These are phyloP conservation scores for Wallacemonas sp. DNA, from an alignment of 208 protist genomes.

Conservation along the genomic window DNA sequence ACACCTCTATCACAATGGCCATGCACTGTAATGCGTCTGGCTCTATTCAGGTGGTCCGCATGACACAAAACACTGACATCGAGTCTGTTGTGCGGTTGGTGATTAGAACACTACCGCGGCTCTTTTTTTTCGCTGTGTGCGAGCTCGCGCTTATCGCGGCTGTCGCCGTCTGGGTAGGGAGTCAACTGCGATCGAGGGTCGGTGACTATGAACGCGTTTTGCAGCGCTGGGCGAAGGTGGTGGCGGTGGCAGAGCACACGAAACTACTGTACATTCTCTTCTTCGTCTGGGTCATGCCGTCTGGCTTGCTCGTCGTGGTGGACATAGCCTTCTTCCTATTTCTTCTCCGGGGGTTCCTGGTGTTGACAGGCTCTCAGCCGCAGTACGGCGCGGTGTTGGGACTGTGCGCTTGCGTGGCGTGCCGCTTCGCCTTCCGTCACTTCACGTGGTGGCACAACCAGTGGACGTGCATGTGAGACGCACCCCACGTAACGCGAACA, in stretches of 20 bases:
- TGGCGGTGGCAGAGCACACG: constrained; percentile 46
- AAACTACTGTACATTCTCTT: constrained; percentile 75
- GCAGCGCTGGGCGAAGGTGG: constrained; percentile 48
- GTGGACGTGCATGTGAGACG: constrained; percentile 1
- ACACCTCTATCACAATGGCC: background rate
- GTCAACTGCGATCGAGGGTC: constrained; percentile 18
- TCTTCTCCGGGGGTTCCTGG: constrained; percentile 51
- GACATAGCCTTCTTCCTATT: constrained; percentile 73
- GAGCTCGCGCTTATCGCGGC: constrained; percentile 60
- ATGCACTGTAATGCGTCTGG: constrained; percentile 5
- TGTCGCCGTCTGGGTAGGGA: constrained; percentile 53
- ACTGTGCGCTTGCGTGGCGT: constrained; percentile 25
- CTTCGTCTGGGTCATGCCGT: constrained; percentile 75
- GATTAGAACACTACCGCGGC: constrained; percentile 26
- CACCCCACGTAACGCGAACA: background rate
- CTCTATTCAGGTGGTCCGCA: constrained; percentile 56
- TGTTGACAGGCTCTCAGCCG: constrained; percentile 23
- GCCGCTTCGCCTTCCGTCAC: constrained; percentile 55
- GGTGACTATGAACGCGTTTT: constrained; percentile 32
- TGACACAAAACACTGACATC: constrained; percentile 33
- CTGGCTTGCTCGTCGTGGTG: constrained; percentile 52
- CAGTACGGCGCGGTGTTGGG: constrained; percentile 26
- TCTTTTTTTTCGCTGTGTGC: constrained; percentile 56
- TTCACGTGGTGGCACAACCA: constrained; percentile 60
- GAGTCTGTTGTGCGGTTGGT: background rate